These are phyloP conservation scores for Candida corydali DNA, from an alignment of 805 yeast species.

Conservation along the genomic window DNA sequence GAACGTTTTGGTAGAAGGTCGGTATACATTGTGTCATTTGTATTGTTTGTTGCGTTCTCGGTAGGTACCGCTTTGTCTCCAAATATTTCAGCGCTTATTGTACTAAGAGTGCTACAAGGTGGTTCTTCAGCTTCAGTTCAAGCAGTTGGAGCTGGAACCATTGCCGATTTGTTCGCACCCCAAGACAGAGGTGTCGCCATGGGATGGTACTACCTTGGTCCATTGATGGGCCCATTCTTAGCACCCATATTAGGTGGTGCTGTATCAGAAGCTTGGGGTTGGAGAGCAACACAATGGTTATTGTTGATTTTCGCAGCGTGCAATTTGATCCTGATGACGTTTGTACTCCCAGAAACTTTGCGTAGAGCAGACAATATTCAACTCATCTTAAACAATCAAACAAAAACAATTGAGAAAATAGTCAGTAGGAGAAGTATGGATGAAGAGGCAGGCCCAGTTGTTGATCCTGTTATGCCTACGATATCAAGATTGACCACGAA, in stretches of 20 bases:
- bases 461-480: constrained; percentile 39
- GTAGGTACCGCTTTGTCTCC: constrained; percentile 71
- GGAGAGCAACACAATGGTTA: constrained; percentile 90
- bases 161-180: constrained; percentile 65
- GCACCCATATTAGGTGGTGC: constrained; percentile 81
- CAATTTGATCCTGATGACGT: constrained; percentile 44
- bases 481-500: constrained; percentile 34
- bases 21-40: constrained; percentile 66
- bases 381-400: constrained; percentile 18
- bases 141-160: constrained; percentile 86
- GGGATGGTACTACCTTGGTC: constrained; percentile 79
- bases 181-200: constrained; percentile 72
- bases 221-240: constrained; percentile 73
- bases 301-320: constrained; percentile 63
- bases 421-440: constrained; percentile 18
- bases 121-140: constrained; percentile 85
- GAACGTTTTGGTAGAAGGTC: constrained; percentile 73
- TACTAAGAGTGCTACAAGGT: constrained; percentile 68
- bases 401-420: constrained; percentile 9
- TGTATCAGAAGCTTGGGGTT: constrained; percentile 66
- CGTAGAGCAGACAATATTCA: constrained; percentile 58
- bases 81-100: constrained; percentile 57
- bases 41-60: constrained; percentile 58
- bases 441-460: constrained; percentile 26
- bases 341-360: constrained; percentile 77